These are phyloP conservation scores for Hyphopichia pseudoburtonii DNA, from an alignment of 1,139 yeast genomes.

Conservation along the genomic window DNA sequence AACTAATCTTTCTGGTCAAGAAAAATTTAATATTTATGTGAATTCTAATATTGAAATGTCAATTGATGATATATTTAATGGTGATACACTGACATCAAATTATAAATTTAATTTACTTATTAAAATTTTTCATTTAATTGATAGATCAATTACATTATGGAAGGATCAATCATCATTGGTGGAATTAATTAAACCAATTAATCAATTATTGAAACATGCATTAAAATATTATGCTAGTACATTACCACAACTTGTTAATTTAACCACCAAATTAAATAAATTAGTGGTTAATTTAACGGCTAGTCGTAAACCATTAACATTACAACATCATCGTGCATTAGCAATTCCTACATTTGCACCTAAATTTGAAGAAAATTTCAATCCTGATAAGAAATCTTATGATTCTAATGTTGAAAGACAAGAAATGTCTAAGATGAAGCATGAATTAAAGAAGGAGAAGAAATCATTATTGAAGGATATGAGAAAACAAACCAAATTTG, in stretches of 20 bases:
- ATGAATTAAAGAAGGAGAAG: conserved; percentile 86
- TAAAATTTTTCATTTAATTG: conserved; percentile 27
- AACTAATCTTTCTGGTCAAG: conserved; percentile 17
- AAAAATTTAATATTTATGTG: conserved; percentile 10
- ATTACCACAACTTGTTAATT: conserved; percentile 27
- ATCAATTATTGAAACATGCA: conserved; percentile 34
- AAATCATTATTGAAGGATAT: conserved; percentile 86
- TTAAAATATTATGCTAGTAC: conserved; percentile 32
- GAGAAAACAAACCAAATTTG: conserved; percentile 84
- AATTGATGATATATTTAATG: neutral
- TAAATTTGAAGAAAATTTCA: conserved; percentile 91
- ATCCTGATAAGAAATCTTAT: conserved; percentile 91
- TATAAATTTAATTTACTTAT: conserved; percentile 32
- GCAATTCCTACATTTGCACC: conserved; percentile 88
- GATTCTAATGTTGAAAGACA: conserved; percentile 80
- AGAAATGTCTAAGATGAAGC: conserved; percentile 78
- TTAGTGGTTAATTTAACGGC: conserved; percentile 37
- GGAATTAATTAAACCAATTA: conserved; percentile 53
- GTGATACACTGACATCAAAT: conserved; percentile 10
- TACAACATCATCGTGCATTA: conserved; percentile 84
- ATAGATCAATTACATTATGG: conserved; percentile 48
- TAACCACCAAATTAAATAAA: conserved; percentile 50
- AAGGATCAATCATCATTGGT: conserved; percentile 62
- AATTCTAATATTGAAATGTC: conserved; percentile 6
- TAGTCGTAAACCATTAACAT: conserved; percentile 69